Percentiles rank a stretch among this genome's conserved stretches.
These are phyloP conservation scores for Hypseocharis bilobata DNA, from an alignment of 441 rosid species.

Conservation along the genomic window DNA sequence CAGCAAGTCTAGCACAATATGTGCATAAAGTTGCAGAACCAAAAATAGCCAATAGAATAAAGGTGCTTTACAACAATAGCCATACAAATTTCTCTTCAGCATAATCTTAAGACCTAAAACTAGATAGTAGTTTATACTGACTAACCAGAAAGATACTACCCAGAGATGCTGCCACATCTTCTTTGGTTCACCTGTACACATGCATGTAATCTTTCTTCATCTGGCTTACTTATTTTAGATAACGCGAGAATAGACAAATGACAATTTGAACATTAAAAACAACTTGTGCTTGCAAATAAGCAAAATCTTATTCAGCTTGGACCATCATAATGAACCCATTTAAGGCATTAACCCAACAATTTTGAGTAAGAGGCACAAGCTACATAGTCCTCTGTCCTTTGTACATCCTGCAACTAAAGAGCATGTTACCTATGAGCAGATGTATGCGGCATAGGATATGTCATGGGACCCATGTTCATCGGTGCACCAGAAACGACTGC, in stretches of 20 bases:
- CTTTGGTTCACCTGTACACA: conserved; percentile 34
- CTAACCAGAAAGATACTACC: conserved; percentile 15
- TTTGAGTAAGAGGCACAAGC: conserved; percentile 18
- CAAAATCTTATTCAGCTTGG: conserved; percentile 30
- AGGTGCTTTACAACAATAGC: conserved; percentile 27
- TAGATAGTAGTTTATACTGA: neutral
- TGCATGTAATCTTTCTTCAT: conserved; percentile 26
- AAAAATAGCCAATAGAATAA: conserved; percentile 15
- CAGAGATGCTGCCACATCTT: conserved; percentile 26
- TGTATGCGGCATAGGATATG: conserved; percentile 65
- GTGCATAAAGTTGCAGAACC: conserved; percentile 21
- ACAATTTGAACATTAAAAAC: conserved; percentile 14
- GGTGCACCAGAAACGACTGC: conserved; percentile 74
- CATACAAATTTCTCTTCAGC: conserved; percentile 17
- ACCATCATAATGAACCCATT: conserved; percentile 19
- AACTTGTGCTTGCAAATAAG: conserved; percentile 29
- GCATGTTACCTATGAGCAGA: conserved; percentile 62
- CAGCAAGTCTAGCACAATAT: conserved; percentile 18
- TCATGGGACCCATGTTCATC: conserved; percentile 54
- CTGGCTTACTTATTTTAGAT: conserved; percentile 37
- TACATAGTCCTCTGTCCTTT: conserved; percentile 35
- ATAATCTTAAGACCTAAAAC: conserved; percentile 7
- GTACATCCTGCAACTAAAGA: conserved; percentile 35
- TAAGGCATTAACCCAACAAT: conserved; percentile 26
- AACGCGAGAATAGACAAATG: conserved; percentile 23